Percentiles rank a stretch among this genome's conserved stretches.
Conservation (phyloP, 1,139 yeast species). For the Geotrichum candidum region DNA sequence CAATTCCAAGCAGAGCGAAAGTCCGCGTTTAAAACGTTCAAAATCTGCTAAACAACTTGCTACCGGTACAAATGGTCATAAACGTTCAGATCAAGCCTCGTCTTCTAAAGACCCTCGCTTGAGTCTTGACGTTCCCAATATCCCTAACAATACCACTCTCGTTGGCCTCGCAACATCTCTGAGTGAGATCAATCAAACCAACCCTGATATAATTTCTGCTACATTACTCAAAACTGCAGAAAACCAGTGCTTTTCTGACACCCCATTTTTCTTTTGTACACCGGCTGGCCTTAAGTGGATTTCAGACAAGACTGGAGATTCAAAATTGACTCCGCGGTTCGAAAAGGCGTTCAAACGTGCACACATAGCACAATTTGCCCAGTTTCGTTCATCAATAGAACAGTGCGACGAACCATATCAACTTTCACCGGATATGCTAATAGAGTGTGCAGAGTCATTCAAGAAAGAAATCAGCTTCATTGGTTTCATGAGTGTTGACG, state of each 20-base stretch:
- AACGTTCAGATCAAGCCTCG: neutral
- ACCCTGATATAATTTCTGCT: slow-evolving; percentile 6
- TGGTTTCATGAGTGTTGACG: neutral
- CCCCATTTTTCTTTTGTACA: slow-evolving; percentile 39
- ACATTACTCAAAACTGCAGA: slow-evolving; percentile 4
- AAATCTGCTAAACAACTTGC: neutral
- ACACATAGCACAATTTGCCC: neutral
- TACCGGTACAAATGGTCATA: neutral
- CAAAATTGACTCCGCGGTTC: slow-evolving; percentile 17
- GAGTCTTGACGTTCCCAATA: neutral
- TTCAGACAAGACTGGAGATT: slow-evolving; percentile 33
- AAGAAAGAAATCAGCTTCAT: neutral
- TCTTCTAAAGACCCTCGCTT: neutral
- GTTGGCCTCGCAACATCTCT: neutral
- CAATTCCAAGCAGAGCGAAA: too few species aligned
- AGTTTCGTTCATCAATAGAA: neutral
- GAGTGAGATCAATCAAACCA: neutral
- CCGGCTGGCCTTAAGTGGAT: slow-evolving; percentile 41
- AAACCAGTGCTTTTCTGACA: slow-evolving; percentile 21
- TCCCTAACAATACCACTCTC: neutral
- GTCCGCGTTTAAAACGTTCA: neutral
- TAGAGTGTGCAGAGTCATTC: neutral
- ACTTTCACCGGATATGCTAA: neutral
- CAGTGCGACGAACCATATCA: neutral
- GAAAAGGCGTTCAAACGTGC: neutral